Evolutionary conservation across 306 rosid species (phyloP), one percentile per base, ranked within the genome.

Genomic region (Vicia faba): DNA sequence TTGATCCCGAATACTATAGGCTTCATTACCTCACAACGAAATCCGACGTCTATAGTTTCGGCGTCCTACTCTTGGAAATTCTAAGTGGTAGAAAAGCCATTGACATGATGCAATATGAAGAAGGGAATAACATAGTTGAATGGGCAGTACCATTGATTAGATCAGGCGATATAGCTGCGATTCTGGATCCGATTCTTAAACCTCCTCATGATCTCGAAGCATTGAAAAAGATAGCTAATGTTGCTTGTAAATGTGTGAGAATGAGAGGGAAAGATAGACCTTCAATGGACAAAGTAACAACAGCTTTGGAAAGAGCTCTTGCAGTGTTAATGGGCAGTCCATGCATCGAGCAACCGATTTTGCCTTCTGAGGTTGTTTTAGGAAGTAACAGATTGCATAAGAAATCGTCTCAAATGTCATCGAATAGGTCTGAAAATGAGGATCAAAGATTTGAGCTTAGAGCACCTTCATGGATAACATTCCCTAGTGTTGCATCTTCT

Each of bases 181-280:
- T 89, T 11, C 54, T 88, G 45, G 98, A 93, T 51, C 98, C 91
- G 0, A 82, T 56, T 69, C 36, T 88, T 23, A 89, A 89, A 68
- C 85, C 66, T 12, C 97, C 98, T 19, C 2, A 84, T 9, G 90
- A 89, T 77, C 2, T 80, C 3, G 98, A 88, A 68, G 87, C 97
- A 11, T 76, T 93, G 87, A 89, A 86, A 61, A 87, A 91, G 83
- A 93, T 93, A n/a, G 88, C 97, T 1, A 87, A 89, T 45, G 96
- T 93, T 61, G 98, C 96, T 4, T 86, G 96, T 43, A 93, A 88
- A 69, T 83, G 98, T 54, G 98, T 93, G 81, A 84, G 96, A 53
- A 93, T 93, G 98, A 89, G 93, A 83, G 97, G 96, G 25, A 88
- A 89, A 76, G 97, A 93, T 69, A 89, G 97, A 73, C 97, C 98